Base-by-base conservation (phyloP, 2,329 filamentous ascomycete species). In the Colletotrichum lindemuthianum region DNA sequence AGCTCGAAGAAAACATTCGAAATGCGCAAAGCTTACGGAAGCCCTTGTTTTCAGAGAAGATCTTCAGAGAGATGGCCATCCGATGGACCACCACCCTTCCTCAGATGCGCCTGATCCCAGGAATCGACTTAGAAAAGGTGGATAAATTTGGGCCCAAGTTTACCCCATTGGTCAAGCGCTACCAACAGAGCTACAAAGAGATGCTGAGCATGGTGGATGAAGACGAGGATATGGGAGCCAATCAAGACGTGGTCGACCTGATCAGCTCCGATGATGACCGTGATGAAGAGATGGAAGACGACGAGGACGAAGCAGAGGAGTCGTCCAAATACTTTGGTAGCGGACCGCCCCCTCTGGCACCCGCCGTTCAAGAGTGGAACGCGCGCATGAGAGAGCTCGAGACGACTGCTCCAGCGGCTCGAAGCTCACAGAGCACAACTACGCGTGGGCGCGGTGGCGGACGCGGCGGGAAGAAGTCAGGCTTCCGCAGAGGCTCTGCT, bases 31-130 rank as follows among this genome's bases (percentile, higher is more conserved):
- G 81, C 5, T 76, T 90, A 37, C 83, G 86, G 8, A 79, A 81
- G 24, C 82, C 85, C 4, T 79, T 90, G 1, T 96, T 96, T 72
- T 88, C 87, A 0, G 89, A 93, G 65, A 82, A 82, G 24, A 83
- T 92, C 12, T 83, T 93, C 54, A 86, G 89, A 40, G 85, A 90
- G 69, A 94, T 96, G 90, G 89, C 86, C 11, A 86, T 93, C 53
- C 77, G 82, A 39, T 90, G 91, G 81, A 91, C 91, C 1, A 82
- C 79, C 8, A 86, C 81, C 8, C 71, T 87, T 9, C 83, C 86
- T 13, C 79, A 87, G 61, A 91, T 96, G 87, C 78, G 77, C 37
- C 75, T 76, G 8, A 90, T 95, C 52, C 82, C 83, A 0, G 86
- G 84, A 9, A 89, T 94, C 63, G 84, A 90, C 58, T 68, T 73